Evolutionary conservation across 306 rosid genomes (phyloP).

Genomic region (Canavalia gladiata): DNA sequence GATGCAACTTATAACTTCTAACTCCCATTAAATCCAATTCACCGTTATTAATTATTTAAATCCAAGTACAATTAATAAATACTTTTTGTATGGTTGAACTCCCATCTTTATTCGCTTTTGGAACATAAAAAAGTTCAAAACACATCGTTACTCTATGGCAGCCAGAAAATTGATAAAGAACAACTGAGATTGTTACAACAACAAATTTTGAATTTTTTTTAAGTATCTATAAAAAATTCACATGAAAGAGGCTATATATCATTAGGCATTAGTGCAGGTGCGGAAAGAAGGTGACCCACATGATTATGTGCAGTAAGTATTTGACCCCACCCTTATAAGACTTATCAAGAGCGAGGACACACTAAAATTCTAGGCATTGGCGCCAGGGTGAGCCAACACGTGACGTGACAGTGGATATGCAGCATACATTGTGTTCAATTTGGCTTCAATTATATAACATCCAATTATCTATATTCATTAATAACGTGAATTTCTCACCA

Average conservation of each 20-base stretch:
- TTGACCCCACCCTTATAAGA: constrained; percentile 51
- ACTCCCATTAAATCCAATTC: not conserved
- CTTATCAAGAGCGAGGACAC: not conserved
- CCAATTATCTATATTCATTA: not conserved
- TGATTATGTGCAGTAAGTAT: constrained; percentile 50
- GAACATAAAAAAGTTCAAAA: not conserved
- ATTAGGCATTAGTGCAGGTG: constrained; percentile 56
- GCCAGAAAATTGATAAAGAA: constrained; percentile 30
- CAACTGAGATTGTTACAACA: constrained; percentile 14
- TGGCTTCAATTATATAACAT: not conserved
- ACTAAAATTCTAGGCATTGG: constrained; percentile 28
- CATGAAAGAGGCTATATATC: constrained; percentile 34
- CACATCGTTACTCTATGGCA: not conserved
- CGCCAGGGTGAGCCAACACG: not conserved
- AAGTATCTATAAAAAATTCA: not conserved
- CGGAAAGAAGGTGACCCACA: constrained; percentile 45
- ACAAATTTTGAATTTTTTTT: too few species aligned
- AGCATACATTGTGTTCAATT: not conserved
- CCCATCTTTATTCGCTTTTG: not conserved
- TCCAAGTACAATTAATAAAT: not conserved
- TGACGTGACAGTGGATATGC: not conserved
- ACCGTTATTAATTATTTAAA: not conserved
- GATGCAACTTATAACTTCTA: too few species aligned
- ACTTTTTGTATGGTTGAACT: not conserved
- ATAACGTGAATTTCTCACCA: not conserved